Conservation (phyloP, 2,329 filamentous ascomycete genomes). For the Fusarium xyrophilum region DNA sequence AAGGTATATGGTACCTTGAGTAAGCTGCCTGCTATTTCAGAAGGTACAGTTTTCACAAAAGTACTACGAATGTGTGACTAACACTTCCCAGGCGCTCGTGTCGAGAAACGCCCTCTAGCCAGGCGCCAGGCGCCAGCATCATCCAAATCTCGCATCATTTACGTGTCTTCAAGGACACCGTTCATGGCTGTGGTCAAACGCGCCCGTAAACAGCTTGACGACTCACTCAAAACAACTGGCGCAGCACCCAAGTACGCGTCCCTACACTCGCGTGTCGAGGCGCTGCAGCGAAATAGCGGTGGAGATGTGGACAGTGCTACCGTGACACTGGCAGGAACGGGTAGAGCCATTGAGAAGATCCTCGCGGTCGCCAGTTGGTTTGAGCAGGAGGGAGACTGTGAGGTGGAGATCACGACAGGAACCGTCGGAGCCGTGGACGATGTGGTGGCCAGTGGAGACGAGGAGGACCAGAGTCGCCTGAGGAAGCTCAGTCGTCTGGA, state of each 20-base stretch:
- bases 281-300: slow-evolving; percentile 47
- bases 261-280: slow-evolving; percentile 55
- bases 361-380: slow-evolving; percentile 71
- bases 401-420: slow-evolving; percentile 66
- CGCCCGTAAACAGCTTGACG: slow-evolving; percentile 67
- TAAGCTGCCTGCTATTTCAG: slow-evolving; percentile 49
- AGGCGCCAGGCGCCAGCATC: slow-evolving; percentile 52
- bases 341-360: slow-evolving; percentile 69
- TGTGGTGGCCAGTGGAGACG: slow-evolving; percentile 54
- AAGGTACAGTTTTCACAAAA: slow-evolving; percentile 36
- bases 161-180: slow-evolving; percentile 69
- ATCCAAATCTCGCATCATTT: slow-evolving; percentile 60
- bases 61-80: not conserved
- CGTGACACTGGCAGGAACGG: slow-evolving; percentile 69
- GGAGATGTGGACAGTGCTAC: slow-evolving; percentile 43
- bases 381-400: slow-evolving; percentile 64
- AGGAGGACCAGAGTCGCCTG: slow-evolving; percentile 51
- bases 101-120: slow-evolving; percentile 58
- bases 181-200: slow-evolving; percentile 74
- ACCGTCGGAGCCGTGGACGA: slow-evolving; percentile 73
- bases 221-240: slow-evolving; percentile 52
- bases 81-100: slow-evolving; percentile 50
- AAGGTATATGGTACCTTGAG: slow-evolving; percentile 33
- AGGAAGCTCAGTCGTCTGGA: slow-evolving; percentile 61
- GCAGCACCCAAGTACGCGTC: slow-evolving; percentile 57